Percentiles rank a stretch among this genome's conserved stretches.
Conservation (phyloP, 768 basidiomycete species). For the Russula earlei region DNA sequence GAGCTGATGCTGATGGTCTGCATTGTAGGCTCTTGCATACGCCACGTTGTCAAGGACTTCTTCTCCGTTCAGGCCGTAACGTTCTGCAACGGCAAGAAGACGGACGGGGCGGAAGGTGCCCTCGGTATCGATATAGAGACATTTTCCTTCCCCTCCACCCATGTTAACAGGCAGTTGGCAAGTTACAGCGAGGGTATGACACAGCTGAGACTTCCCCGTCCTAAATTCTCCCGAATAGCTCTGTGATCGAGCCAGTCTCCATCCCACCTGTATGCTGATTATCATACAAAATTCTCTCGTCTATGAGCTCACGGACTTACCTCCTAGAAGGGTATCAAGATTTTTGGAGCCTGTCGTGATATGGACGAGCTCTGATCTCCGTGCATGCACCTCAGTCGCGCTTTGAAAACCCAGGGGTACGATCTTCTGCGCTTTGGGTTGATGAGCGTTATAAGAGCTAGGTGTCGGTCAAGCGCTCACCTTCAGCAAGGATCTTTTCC, state of each 20-base stretch:
- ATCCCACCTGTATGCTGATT: constrained; percentile 60
- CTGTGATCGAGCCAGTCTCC: constrained; percentile 97
- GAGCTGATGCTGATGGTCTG: constrained; percentile 89
- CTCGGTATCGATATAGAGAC: constrained; percentile 97
- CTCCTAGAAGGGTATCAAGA: constrained; percentile 89
- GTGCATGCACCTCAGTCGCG: constrained; percentile 93
- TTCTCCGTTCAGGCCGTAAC: constrained; percentile 95
- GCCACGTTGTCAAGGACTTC: constrained; percentile 98
- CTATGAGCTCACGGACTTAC: constrained; percentile 32
- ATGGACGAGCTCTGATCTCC: constrained; percentile 88
- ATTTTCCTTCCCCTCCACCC: constrained; percentile 99
- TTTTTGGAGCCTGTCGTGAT: constrained; percentile 97
- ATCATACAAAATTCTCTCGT: neutral
- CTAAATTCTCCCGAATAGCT: constrained; percentile 97
- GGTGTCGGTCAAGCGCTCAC: constrained; percentile 34
- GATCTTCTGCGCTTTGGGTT: constrained; percentile 73
- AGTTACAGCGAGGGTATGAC: constrained; percentile 95
- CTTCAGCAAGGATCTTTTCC: constrained; percentile 90
- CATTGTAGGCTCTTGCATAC: constrained; percentile 97
- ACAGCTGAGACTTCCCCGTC: constrained; percentile 96
- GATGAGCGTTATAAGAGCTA: neutral
- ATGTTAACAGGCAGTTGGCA: constrained; percentile 95
- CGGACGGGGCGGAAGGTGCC: constrained; percentile 98
- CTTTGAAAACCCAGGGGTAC: constrained; percentile 97
- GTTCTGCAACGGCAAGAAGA: constrained; percentile 87